Evolutionary conservation across 805 yeast species (phyloP).

Genomic region (Sporopachydermia lactativora): DNA sequence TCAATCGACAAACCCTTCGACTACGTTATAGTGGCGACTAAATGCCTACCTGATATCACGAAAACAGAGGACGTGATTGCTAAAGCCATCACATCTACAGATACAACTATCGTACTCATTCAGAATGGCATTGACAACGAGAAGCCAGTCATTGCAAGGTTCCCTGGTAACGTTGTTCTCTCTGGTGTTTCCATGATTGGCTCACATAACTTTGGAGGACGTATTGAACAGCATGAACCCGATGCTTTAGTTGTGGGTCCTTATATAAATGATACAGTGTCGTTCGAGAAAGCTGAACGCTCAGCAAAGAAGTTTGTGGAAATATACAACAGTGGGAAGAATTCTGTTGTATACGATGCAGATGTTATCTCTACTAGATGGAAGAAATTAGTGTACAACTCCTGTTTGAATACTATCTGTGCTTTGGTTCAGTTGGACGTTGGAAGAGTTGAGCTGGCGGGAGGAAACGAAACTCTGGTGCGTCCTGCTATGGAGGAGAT

Average conservation of each 20-base stretch:
- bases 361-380: constrained; percentile 43
- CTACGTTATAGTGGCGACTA: constrained; percentile 45
- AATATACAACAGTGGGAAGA: constrained; percentile 31
- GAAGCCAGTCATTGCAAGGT: constrained; percentile 34
- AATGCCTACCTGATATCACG: constrained; percentile 50
- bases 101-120: constrained; percentile 38
- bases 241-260: constrained; percentile 40
- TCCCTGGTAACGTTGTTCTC: constrained; percentile 34
- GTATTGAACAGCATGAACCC: constrained; percentile 33
- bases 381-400: constrained; percentile 57
- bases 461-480: constrained; percentile 26
- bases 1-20: constrained; percentile 29
- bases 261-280: constrained; percentile 27
- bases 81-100: constrained; percentile 32
- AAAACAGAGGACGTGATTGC: constrained; percentile 36
- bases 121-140: constrained; percentile 60
- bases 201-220: constrained; percentile 37
- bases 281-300: constrained; percentile 17
- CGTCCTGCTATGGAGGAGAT: constrained; percentile 60
- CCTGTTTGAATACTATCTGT: constrained; percentile 47
- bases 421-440: constrained; percentile 45
- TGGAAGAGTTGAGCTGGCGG: constrained; percentile 36
- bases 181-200: constrained; percentile 57
- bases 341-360: constrained; percentile 25
- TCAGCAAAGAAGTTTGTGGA: constrained; percentile 30